A percentile compares a stretch with the other conserved stretches of the same genome.
phyloP scores from a whole-genome alignment of 169 alveolate genomes.

The Plasmodium coatneyi region DNA sequence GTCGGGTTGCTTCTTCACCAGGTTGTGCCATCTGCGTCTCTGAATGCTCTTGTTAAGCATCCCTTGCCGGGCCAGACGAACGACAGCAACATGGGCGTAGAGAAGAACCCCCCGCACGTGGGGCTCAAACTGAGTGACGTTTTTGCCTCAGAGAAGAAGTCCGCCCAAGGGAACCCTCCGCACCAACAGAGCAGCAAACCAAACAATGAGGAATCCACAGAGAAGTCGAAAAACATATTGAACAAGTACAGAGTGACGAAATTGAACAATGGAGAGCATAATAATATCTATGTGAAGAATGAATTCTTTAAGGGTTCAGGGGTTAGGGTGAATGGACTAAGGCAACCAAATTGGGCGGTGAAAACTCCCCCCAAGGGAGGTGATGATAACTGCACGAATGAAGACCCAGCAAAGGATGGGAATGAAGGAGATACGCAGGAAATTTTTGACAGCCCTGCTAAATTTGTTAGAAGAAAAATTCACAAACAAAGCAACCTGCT shows the following conservation, averaged over 20 bases:
- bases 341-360: background rate
- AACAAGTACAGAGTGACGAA: slow-evolving; percentile 57
- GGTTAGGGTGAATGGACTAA: background rate
- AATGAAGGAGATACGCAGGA: background rate
- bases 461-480: background rate
- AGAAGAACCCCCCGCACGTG: background rate
- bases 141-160: slow-evolving; percentile 8
- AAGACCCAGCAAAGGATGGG: background rate
- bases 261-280: slow-evolving; percentile 3
- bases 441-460: background rate
- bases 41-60: too few species aligned
- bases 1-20: background rate
- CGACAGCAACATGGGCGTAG: slow-evolving; percentile 28
- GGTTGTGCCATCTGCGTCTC: background rate
- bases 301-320: background rate
- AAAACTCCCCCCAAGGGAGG: background rate
- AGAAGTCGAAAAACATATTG: slow-evolving; percentile 18
- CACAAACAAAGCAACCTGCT: slow-evolving; percentile 43
- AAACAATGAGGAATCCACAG: background rate
- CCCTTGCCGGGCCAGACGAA: background rate
- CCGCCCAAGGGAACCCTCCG: background rate
- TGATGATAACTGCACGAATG: background rate
- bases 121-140: slow-evolving; percentile 54
- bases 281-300: background rate
- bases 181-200: background rate